A percentile compares a stretch with the other conserved stretches of the same genome.
Conservation (phyloP, 495 filamentous ascomycete species). For the Podospora tetraspora region DNA sequence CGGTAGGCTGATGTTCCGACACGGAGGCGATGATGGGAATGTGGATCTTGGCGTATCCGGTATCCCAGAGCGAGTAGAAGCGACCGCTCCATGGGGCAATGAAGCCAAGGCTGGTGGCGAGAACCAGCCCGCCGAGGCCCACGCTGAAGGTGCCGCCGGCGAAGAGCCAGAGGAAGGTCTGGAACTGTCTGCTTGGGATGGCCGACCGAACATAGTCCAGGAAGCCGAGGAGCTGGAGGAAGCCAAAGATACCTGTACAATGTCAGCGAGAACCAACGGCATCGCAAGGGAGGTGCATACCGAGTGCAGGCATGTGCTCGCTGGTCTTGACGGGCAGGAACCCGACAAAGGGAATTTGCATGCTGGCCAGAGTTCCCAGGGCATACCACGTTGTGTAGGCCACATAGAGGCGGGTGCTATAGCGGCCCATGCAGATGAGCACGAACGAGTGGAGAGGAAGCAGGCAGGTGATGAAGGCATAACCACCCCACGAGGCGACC, state of each 20-base stretch:
- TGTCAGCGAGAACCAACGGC: conserved; percentile 25
- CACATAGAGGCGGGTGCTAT: conserved; percentile 89
- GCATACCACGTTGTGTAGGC: conserved; percentile 98
- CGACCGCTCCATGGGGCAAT: conserved; percentile 98
- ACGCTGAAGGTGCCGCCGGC: conserved; percentile 65
- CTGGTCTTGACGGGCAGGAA: conserved; percentile 95
- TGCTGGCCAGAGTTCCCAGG: conserved; percentile 91
- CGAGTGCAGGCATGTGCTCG: conserved; percentile 97
- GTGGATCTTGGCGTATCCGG: conserved; percentile 97
- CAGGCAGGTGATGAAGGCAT: conserved; percentile 99
- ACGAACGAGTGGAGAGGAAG: conserved; percentile 95
- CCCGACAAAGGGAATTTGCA: conserved; percentile 99
- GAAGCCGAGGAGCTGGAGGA: conserved; percentile 90
- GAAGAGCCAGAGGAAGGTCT: conserved; percentile 74
- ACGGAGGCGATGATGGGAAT: conserved; percentile 99
- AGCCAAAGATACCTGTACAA: conserved; percentile 78
- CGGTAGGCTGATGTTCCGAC: conserved; percentile 98
- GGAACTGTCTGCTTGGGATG: conserved; percentile 89
- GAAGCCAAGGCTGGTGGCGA: conserved; percentile 78
- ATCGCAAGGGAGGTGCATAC: conserved; percentile 43
- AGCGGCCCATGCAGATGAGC: conserved; percentile 93
- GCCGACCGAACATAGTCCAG: conserved; percentile 84
- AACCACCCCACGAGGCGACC: conserved; percentile 99
- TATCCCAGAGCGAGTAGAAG: conserved; percentile 99
- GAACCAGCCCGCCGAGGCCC: conserved; percentile 58